A percentile compares a stretch with the other conserved stretches of the same genome.
phyloP scores from a whole-genome alignment of 495 filamentous ascomycete species.

The Neurospora intermedia region DNA sequence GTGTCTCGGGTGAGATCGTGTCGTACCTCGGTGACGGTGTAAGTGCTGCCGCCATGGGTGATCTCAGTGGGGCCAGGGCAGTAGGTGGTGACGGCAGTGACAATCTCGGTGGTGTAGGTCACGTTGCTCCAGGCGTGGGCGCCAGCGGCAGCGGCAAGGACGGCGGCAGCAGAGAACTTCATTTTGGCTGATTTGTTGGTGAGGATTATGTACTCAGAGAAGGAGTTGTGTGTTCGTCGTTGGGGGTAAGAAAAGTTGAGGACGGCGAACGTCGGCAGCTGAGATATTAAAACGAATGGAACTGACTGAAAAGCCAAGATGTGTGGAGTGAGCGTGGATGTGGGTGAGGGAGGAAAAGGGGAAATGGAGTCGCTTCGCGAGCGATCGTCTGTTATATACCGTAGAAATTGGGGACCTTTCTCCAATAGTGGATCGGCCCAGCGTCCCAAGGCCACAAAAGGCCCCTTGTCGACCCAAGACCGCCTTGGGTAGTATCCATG shows the following conservation, averaged over 20 bases:
- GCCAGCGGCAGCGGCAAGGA: constrained; percentile 53
- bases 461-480: background rate
- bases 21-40: constrained; percentile 62
- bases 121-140: constrained; percentile 42
- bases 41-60: constrained; percentile 58
- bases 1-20: background rate
- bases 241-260: constrained; percentile 2
- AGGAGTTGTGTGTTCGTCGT: constrained; percentile 13
- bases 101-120: constrained; percentile 62
- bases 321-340: constrained; percentile 32
- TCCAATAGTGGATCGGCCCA: background rate
- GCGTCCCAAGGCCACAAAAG: background rate
- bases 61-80: constrained; percentile 70
- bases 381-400: constrained; percentile 30
- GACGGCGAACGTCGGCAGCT: constrained; percentile 1
- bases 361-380: constrained; percentile 17
- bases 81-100: constrained; percentile 74
- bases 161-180: constrained; percentile 61
- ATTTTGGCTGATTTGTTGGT: constrained; percentile 57
- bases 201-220: constrained; percentile 33
- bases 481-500: background rate
- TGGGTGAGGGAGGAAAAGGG: constrained; percentile 33
- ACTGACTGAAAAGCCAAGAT: constrained; percentile 49
- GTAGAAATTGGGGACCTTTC: background rate
- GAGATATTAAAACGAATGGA: constrained; percentile 41